Conservation (phyloP, 305 asterid genomes). For the Fraxinus floribunda region DNA sequence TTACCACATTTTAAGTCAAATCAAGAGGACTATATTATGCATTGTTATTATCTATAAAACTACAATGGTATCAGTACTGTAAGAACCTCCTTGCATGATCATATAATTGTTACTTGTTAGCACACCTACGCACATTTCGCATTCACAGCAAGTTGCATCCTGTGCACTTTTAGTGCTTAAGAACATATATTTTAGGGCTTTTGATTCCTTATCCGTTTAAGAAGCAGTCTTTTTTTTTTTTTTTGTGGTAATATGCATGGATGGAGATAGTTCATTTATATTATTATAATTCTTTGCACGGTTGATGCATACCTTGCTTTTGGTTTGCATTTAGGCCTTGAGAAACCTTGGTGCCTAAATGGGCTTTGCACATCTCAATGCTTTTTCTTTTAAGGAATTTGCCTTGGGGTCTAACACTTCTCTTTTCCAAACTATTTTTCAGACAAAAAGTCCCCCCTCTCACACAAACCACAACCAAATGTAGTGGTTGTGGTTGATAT, state of each 20-base stretch:
- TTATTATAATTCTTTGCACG: background rate
- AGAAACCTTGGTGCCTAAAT: background rate
- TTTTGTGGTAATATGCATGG: background rate
- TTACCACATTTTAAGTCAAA: background rate
- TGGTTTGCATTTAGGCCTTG: background rate
- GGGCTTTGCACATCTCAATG: background rate
- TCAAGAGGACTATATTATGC: background rate
- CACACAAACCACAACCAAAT: background rate
- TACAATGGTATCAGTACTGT: background rate
- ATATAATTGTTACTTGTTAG: background rate
- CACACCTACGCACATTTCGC: background rate
- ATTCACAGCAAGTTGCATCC: background rate
- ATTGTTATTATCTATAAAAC: background rate
- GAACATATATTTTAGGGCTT: background rate
- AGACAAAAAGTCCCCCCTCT: background rate
- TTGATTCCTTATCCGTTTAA: background rate
- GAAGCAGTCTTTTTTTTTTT: background rate
- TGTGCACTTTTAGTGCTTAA: background rate
- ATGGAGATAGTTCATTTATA: background rate
- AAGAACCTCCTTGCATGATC: background rate
- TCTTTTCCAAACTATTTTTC: background rate
- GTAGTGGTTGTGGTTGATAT: background rate
- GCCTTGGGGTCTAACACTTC: background rate
- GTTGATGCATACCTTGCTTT: background rate
- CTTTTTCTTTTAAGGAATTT: background rate